Base-by-base conservation (phyloP, 2,329 filamentous ascomycete genomes). In the Epichloe baconii region DNA sequence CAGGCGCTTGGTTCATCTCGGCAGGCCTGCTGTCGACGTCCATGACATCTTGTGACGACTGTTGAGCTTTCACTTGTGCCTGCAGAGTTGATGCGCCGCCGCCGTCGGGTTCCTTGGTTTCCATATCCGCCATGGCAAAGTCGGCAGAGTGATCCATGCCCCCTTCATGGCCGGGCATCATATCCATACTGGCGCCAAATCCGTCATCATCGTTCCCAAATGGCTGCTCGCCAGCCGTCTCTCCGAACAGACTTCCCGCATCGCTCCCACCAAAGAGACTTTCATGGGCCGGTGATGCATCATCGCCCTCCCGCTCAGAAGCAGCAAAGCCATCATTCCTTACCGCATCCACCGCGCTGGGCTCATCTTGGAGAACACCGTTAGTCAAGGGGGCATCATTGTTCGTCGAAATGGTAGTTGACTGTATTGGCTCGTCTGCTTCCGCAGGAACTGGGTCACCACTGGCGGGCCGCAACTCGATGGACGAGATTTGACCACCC, bases 131-230 rank as follows among this genome's bases (percentile, higher is more conserved):
- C 64, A 71, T 70, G 47, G 70, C 65, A 59, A 73, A 70, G 55
- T 72, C 61, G 41, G 68, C 68, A 17, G 70, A 70, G 51, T 72
- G 66, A 38, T 69, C 67, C 63, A 73, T 67, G 3, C 62, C 65
- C 3, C 67, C 64, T 34, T 75, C 63, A 17, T 67, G 62, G 1
- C 58, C 67, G 1, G 70, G 61, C 50, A 68, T 68, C 61, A 75
- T 72, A 38, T 81, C 82, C 67, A 95, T 84, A 1, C 84, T 84
- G 51, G 82, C 73, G 3, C 83, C 83, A 58, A 94, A 89, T 56
- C 90, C 86, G 58, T 94, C 88, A 41, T 95, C 88, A 43, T 95
- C 88, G 12, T 85, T 83, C 0, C 79, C 86, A 63, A 88, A 94
- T 4, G 79, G 82, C 23, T 77, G 63, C 66, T 67, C 63, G 67